Conservation (phyloP, 2,329 filamentous ascomycete genomes). For the Claviceps sorghi region DNA sequence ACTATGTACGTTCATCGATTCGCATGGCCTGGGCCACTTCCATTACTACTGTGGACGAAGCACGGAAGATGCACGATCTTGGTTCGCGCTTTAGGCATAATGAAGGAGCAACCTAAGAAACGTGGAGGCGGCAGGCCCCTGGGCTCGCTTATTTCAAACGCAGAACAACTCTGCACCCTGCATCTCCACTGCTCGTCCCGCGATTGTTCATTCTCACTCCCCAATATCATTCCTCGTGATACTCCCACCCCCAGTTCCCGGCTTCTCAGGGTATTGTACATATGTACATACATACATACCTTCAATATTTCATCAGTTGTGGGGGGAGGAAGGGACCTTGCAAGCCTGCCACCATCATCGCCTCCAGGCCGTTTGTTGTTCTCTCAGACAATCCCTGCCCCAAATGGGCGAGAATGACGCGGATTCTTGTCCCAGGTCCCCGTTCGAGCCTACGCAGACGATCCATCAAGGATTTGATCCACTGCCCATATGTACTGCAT, state of each 20-base stretch:
- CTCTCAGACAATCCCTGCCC: not conserved
- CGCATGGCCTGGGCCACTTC: conserved; percentile 4
- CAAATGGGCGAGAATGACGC: conserved; percentile 1
- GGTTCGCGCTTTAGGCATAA: conserved; percentile 14
- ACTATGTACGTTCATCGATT: conserved; percentile 1
- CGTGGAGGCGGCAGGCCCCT: not conserved
- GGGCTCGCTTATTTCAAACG: not conserved
- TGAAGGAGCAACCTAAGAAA: not conserved
- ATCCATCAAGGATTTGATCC: conserved; percentile 6
- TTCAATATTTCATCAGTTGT: not conserved
- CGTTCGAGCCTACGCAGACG: not conserved
- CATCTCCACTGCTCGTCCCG: not conserved
- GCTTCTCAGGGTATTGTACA: not conserved
- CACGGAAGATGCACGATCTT: not conserved
- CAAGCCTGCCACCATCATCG: not conserved
- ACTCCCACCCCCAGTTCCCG: no score
- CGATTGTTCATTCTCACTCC: not conserved
- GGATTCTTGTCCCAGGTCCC: conserved; percentile 7
- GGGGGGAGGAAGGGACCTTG: not conserved
- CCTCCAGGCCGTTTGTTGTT: not conserved
- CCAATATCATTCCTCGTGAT: not conserved
- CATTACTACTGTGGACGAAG: not conserved
- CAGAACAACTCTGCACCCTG: not conserved
- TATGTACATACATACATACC: no score
- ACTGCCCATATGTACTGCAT: no score